phyloP scores from a whole-genome alignment of 768 basidiomycete genomes.

The Jaapia argillacea region DNA sequence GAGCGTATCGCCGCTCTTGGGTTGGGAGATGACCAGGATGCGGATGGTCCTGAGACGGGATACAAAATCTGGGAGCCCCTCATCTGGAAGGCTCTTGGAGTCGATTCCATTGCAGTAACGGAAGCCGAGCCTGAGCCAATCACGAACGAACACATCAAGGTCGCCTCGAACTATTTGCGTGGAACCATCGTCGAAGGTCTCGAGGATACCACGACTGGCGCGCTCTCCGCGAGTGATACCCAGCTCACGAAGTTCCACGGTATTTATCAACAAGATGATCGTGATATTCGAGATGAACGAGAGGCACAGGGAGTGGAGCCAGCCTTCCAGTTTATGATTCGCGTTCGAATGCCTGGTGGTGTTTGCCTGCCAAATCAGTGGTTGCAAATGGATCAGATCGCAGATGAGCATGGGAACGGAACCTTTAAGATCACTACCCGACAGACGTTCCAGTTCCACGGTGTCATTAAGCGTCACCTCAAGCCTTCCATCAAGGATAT shows the following conservation, averaged over 20 bases:
- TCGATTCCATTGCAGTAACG: conserved; percentile 76
- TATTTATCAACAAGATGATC: conserved; percentile 94
- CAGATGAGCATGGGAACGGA: conserved; percentile 88
- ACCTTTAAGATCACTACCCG: conserved; percentile 98
- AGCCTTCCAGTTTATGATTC: conserved; percentile 98
- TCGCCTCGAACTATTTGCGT: conserved; percentile 84
- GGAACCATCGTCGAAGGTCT: conserved; percentile 94
- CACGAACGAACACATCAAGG: conserved; percentile 99
- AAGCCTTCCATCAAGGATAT: conserved; percentile 96
- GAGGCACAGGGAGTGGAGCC: conserved; percentile 88
- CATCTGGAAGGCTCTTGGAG: conserved; percentile 91
- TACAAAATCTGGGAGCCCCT: conserved; percentile 94
- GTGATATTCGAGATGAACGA: conserved; percentile 96
- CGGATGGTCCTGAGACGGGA: conserved; percentile 91
- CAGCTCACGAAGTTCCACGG: conserved; percentile 98
- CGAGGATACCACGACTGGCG: conserved; percentile 75
- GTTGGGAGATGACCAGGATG: conserved; percentile 94
- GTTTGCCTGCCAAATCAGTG: conserved; percentile 90
- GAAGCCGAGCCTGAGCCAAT: conserved; percentile 96
- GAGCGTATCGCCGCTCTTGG: conserved; percentile 68
- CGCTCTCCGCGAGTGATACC: conserved; percentile 82
- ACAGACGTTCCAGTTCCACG: conserved; percentile 99
- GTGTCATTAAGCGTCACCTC: conserved; percentile 93
- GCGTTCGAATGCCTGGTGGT: conserved; percentile 92
- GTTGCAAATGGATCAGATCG: conserved; percentile 92